Conservation (phyloP, 2,329 filamentous ascomycete genomes). For the Colletotrichum sp. region DNA sequence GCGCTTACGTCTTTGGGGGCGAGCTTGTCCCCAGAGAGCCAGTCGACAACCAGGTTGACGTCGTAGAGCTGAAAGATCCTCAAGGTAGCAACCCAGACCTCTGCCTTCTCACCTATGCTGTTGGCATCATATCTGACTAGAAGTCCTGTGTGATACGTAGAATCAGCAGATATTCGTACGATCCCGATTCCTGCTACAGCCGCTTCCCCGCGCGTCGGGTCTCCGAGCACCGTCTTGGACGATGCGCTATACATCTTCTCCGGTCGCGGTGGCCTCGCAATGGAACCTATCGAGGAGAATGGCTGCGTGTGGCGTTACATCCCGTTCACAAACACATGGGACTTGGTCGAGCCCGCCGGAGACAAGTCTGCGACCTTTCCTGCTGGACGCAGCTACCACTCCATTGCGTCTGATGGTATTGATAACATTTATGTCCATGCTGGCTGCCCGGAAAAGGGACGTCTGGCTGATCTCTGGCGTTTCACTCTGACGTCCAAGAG, state of each 20-base stretch:
- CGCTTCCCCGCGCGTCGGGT: constrained; percentile 62
- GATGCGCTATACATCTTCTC: constrained; percentile 65
- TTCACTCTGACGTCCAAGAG: constrained; percentile 50
- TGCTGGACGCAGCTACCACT: constrained; percentile 61
- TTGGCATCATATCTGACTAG: neutral
- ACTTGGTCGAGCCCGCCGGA: constrained; percentile 41
- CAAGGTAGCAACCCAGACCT: neutral
- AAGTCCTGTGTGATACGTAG: neutral
- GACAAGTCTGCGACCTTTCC: constrained; percentile 42
- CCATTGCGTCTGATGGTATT: constrained; percentile 38
- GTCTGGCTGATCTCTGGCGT: constrained; percentile 65
- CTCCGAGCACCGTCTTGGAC: constrained; percentile 50
- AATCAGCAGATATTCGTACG: constrained; percentile 13
- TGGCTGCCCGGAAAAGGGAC: constrained; percentile 62
- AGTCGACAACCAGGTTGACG: constrained; percentile 52
- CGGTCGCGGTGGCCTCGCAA: constrained; percentile 63
- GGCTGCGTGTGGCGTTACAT: constrained; percentile 64
- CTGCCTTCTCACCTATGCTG: neutral
- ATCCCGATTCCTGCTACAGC: constrained; percentile 25
- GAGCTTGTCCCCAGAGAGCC: constrained; percentile 56
- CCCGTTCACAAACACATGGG: constrained; percentile 47
- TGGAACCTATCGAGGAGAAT: constrained; percentile 64
- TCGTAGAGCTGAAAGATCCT: constrained; percentile 32
- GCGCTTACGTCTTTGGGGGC: constrained; percentile 54
- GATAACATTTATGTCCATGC: constrained; percentile 64